These are phyloP conservation scores for Cladosporium sp. DNA, from an alignment of 2,329 filamentous ascomycete genomes.

Conservation along the genomic window DNA sequence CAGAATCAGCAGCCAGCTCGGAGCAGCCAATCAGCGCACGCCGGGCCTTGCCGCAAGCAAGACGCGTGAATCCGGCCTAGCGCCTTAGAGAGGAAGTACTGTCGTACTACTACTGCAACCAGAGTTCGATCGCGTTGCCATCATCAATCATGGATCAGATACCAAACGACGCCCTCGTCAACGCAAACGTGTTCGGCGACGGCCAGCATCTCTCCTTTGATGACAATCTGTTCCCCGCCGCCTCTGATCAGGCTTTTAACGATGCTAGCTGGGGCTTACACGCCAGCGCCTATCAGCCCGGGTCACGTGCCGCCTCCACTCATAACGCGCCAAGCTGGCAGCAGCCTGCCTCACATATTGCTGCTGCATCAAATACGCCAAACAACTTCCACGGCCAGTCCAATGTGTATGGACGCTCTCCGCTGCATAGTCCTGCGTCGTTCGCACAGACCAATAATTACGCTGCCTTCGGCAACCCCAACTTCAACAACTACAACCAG, in stretches of 20 bases:
- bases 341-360: slow-evolving; percentile 30
- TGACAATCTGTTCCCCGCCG: slow-evolving; percentile 31
- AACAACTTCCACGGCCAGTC: slow-evolving; percentile 25
- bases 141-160: slow-evolving; percentile 26
- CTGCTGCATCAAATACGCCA: slow-evolving; percentile 21
- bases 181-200: slow-evolving; percentile 34
- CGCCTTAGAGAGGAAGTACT: slow-evolving; percentile 15
- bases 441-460: slow-evolving; percentile 28
- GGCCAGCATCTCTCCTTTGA: slow-evolving; percentile 34
- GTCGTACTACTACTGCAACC: slow-evolving; percentile 4
- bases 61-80: slow-evolving; percentile 12
- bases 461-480: slow-evolving; percentile 19
- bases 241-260: slow-evolving; percentile 26
- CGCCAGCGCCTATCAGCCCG: slow-evolving; percentile 28
- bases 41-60: slow-evolving; percentile 9
- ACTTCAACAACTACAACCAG: slow-evolving; percentile 15
- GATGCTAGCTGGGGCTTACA: slow-evolving; percentile 37
- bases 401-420: slow-evolving; percentile 26
- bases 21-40: slow-evolving; percentile 10
- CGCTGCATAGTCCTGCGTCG: slow-evolving; percentile 32
- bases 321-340: slow-evolving; percentile 26
- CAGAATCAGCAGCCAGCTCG: background rate
- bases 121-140: background rate
- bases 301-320: slow-evolving; percentile 31
- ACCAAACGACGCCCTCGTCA: slow-evolving; percentile 30